A percentile compares a stretch with the other conserved stretches of the same genome.
phyloP scores from a whole-genome alignment of 805 yeast species.

The Metschnikowia arizonensis region DNA sequence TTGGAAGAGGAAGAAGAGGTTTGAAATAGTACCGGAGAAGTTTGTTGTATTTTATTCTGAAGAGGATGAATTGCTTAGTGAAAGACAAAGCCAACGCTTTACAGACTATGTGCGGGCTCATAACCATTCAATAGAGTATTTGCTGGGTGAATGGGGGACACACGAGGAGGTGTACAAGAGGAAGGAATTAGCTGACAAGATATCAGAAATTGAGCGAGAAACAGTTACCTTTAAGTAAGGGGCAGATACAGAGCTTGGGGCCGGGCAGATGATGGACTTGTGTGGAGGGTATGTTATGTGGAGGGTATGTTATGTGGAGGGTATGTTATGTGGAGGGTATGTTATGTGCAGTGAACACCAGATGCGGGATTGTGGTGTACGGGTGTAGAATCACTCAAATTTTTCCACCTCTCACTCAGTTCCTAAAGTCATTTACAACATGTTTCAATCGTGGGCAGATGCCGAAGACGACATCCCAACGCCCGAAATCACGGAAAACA shows the following conservation, averaged over 20 bases:
- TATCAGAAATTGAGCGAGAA: background rate
- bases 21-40: conserved; percentile 8
- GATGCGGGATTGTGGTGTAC: background rate
- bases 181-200: conserved; percentile 30
- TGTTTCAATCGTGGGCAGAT: conserved; percentile 62
- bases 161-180: conserved; percentile 63
- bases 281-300: too few species aligned
- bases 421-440: conserved; percentile 10
- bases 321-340: too few species aligned
- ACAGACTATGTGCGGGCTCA: conserved; percentile 26
- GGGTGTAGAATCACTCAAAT: conserved; percentile 4
- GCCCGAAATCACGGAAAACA: conserved; percentile 70
- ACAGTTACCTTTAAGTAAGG: too few species aligned
- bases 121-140: conserved; percentile 9
- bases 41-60: conserved; percentile 54
- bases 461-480: conserved; percentile 68
- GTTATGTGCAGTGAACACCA: background rate
- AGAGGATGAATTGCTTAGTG: conserved; percentile 60
- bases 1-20: background rate
- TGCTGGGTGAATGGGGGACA: conserved; percentile 44
- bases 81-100: conserved; percentile 46
- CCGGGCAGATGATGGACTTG: too few species aligned
- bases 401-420: conserved; percentile 11
- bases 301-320: too few species aligned
- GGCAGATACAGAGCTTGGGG: too few species aligned